Evolutionary conservation across 192 early-diverging fungal species (phyloP).

Genomic region (Coemansia sp.): DNA sequence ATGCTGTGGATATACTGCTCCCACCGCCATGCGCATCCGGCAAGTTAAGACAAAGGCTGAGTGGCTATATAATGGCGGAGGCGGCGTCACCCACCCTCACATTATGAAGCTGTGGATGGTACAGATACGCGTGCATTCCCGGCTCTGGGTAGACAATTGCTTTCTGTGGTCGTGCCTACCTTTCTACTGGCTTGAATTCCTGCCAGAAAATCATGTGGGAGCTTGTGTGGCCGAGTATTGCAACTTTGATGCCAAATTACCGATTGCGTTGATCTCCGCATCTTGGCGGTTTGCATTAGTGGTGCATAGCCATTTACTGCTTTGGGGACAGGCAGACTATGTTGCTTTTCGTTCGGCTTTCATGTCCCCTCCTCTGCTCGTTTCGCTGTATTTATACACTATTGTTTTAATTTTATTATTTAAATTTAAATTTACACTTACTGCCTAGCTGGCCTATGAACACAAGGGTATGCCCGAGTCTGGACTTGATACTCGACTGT

Average conservation of each 20-base stretch:
- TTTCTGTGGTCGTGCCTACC: not conserved
- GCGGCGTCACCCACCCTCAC: not conserved
- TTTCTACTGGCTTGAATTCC: not conserved
- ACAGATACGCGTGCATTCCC: not conserved
- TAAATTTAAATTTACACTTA: not conserved
- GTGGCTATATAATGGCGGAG: not conserved
- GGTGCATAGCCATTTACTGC: not conserved
- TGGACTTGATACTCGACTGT: constrained; percentile 12
- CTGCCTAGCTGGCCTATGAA: constrained; percentile 11
- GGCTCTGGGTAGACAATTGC: not conserved
- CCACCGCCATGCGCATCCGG: not conserved
- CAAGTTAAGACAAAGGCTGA: not conserved
- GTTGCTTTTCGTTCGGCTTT: not conserved
- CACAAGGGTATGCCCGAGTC: constrained; percentile 14
- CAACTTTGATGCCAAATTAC: not conserved
- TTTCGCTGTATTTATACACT: not conserved
- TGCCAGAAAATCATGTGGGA: not conserved
- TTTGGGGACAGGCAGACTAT: too few relatives aligned
- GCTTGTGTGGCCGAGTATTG: not conserved
- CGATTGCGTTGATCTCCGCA: not conserved
- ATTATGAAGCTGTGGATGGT: constrained; percentile 3
- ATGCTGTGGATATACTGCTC: not conserved
- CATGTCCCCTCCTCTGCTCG: not conserved
- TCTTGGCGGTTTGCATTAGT: not conserved
- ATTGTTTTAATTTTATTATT: not conserved